Base-by-base conservation (phyloP, 2,329 filamentous ascomycete genomes). In the Amauroascus niger region DNA sequence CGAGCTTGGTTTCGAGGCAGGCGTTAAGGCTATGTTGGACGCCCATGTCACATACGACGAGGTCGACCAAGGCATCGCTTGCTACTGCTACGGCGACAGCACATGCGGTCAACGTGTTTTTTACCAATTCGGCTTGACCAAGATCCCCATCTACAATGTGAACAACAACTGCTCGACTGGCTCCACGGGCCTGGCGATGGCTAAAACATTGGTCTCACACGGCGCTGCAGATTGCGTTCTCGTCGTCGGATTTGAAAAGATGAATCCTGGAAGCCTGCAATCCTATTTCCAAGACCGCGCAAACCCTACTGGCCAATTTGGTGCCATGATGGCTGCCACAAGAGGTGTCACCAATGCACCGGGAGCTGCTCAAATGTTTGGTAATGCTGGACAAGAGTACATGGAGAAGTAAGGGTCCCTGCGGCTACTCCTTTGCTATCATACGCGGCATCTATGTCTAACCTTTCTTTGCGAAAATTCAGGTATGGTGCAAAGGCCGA, bases 161-260 rank as follows among this genome's bases (percentile, higher is more conserved):
- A 97, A 96, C 80, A 97, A 97, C 79, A 96, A 96, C 76, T 97
- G 91, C 78, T 88, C 87, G 3, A 97, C 91, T 0, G 93, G 91
- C n/a, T 89, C 85, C 3, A 95, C 91, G 0, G 93, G 91, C 7
- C 75, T 97, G 55, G 83, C 84, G 66, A 85, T 97, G 79, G 93
- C 80, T 1, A 78, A 89, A 32, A 88, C 84, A 51, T 78, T 94
- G 68, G 83, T 96, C 62, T 78, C 82, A 6, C 79, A 87, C 62
- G 90, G 90, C 32, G 87, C 81, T 13, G 87, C 88, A 1, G 87
- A 95, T 70, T 95, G 88, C 67, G 82, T 95, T 18, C 75, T 97
- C 57, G 90, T 97, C 0, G 82, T 97, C 18, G 93, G 91, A 3
- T 97, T 97, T 64, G 93, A 97, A 78, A 96, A 96, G 81, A 97